Evolutionary conservation across 257 asterid species (phyloP).

Genomic region (Ehretia macrophylla): DNA sequence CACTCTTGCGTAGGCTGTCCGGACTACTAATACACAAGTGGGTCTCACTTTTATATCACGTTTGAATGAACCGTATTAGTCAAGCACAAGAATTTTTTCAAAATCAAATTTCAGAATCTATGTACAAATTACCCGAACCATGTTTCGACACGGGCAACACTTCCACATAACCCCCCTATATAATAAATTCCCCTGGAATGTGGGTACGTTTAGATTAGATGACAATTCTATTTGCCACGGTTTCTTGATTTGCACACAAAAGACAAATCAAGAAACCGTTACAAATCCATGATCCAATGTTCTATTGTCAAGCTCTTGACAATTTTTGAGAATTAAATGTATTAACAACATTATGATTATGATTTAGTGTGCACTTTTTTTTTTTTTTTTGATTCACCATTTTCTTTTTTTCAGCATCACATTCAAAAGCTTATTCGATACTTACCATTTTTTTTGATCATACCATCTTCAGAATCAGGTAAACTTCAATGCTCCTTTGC

Average conservation of each 20-base stretch:
- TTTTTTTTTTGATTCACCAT: neutral
- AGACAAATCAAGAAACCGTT: constrained; percentile 55
- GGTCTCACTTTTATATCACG: too few relatives aligned
- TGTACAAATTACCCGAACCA: neutral
- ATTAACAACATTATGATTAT: neutral
- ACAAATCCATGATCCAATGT: constrained; percentile 3
- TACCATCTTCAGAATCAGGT: neutral
- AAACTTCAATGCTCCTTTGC: neutral
- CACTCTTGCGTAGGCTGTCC: too few relatives aligned
- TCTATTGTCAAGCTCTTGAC: too few relatives aligned
- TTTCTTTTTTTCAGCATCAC: neutral
- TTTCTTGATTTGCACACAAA: constrained; percentile 21
- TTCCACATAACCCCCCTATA: neutral
- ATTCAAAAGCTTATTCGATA: neutral
- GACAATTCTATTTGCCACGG: neutral
- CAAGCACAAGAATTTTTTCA: too few relatives aligned
- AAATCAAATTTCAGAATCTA: neutral
- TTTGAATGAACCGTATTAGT: too few relatives aligned
- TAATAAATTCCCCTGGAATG: neutral
- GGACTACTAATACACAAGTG: too few relatives aligned
- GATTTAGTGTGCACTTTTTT: neutral
- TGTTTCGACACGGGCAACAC: neutral
- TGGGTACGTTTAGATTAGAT: neutral
- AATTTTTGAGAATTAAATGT: constrained; percentile 1
- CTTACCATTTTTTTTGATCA: neutral